A percentile compares a stretch with the other conserved stretches of the same genome.
phyloP scores from a whole-genome alignment of 2,329 filamentous ascomycete species.

The Stachybotrys chartarum region DNA sequence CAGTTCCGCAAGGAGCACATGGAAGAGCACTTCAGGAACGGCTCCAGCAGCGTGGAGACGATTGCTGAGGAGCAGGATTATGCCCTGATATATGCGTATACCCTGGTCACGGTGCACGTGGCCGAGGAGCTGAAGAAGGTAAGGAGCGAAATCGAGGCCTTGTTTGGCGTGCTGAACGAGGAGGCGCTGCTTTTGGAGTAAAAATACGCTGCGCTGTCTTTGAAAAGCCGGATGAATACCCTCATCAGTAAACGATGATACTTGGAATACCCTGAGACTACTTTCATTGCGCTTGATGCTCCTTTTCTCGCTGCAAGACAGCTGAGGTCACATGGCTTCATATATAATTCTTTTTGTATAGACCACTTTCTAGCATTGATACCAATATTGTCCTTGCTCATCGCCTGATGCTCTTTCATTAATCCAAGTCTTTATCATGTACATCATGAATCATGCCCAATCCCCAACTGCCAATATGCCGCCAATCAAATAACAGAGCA shows the following conservation, averaged over 20 bases:
- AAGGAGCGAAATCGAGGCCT: slow-evolving; percentile 51
- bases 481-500: no score
- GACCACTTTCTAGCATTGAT: background rate
- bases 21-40: slow-evolving; percentile 16
- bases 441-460: background rate
- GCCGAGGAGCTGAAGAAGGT: slow-evolving; percentile 57
- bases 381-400: background rate
- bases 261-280: no score
- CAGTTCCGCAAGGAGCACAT: slow-evolving; percentile 69
- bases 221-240: no score
- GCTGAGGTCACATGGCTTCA: no score
- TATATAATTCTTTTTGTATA: background rate
- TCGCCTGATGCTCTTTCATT: background rate
- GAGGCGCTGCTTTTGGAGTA: slow-evolving; percentile 51
- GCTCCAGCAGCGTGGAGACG: slow-evolving; percentile 22
- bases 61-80: slow-evolving; percentile 71
- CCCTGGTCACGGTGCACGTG: slow-evolving; percentile 59
- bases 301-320: no score
- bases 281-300: no score
- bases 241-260: no score
- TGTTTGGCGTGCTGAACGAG: slow-evolving; percentile 58
- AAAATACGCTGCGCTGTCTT: background rate
- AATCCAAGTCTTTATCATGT: background rate
- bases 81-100: slow-evolving; percentile 88
- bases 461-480: background rate